Conservation (phyloP, 2,329 filamentous ascomycete genomes). For the Fusarium devonianum region DNA sequence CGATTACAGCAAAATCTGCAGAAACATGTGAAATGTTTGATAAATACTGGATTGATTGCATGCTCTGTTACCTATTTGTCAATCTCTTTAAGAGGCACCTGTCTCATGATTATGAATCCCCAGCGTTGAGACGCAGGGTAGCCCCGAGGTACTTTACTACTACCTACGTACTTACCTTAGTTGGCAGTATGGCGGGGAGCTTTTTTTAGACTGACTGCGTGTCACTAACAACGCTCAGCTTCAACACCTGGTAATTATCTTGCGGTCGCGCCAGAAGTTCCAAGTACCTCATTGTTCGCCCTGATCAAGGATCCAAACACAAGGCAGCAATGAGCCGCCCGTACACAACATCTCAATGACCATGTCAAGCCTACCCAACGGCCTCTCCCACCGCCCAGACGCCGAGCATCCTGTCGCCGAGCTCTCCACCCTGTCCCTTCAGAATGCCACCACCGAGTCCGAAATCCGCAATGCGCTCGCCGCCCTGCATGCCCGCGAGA, state of each 20-base stretch:
- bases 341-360: constrained; percentile 48
- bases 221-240: constrained; percentile 34
- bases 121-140: constrained; percentile 31
- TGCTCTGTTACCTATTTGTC: too few relatives aligned
- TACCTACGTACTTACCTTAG: too few relatives aligned
- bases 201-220: constrained; percentile 29
- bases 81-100: too few relatives aligned
- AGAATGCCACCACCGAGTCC: constrained; percentile 75
- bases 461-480: constrained; percentile 82
- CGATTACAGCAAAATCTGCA: constrained; percentile 1
- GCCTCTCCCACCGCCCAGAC: constrained; percentile 48
- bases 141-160: neutral
- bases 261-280: constrained; percentile 24
- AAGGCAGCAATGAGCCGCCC: constrained; percentile 53
- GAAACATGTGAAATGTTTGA: too few relatives aligned
- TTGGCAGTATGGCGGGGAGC: constrained; percentile 39
- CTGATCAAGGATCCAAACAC: constrained; percentile 26
- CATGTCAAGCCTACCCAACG: constrained; percentile 59
- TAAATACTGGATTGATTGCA: neutral
- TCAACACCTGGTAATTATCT: constrained; percentile 17
- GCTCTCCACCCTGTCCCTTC: constrained; percentile 54
- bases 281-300: constrained; percentile 21
- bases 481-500: constrained; percentile 78
- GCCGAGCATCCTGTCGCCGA: constrained; percentile 44
- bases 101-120: too few relatives aligned